Percentiles rank a stretch among this genome's conserved stretches.
Conservation (phyloP, 305 asterid genomes). For the Solanum hybrid region DNA sequence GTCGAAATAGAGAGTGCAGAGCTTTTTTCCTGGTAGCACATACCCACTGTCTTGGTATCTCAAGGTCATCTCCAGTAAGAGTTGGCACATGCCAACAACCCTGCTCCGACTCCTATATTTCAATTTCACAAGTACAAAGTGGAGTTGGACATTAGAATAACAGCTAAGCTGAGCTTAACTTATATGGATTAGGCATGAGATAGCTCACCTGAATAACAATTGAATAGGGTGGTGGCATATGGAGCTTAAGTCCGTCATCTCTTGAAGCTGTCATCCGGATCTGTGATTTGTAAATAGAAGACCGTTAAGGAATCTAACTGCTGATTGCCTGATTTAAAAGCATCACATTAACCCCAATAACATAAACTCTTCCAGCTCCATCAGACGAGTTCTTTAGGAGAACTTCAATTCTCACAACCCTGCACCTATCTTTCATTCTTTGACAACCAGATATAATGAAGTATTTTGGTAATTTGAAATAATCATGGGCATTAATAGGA, state of each 20-base stretch:
- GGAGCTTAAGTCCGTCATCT: constrained; percentile 35
- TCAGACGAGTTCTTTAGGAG: neutral
- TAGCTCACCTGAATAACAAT: constrained; percentile 63
- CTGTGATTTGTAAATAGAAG: constrained; percentile 21
- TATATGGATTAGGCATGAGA: neutral
- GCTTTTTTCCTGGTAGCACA: constrained; percentile 51
- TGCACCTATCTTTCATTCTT: neutral
- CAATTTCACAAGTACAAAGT: neutral
- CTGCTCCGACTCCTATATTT: constrained; percentile 69
- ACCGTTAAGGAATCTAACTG: neutral
- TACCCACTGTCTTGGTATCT: constrained; percentile 71
- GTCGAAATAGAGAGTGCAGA: constrained; percentile 8
- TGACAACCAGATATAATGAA: neutral
- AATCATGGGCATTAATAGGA: neutral
- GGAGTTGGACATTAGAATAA: neutral
- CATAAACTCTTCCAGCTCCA: neutral
- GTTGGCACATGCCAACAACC: constrained; percentile 92
- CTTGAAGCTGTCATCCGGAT: constrained; percentile 45
- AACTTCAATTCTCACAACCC: neutral
- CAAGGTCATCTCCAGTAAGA: constrained; percentile 69
- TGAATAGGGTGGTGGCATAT: constrained; percentile 95
- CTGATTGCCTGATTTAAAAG: neutral
- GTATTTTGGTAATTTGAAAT: neutral
- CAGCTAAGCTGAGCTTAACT: neutral
- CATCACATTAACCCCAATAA: neutral